Base-by-base conservation (phyloP, 2,329 filamentous ascomycete species). In the Penicillium oxalicum region DNA sequence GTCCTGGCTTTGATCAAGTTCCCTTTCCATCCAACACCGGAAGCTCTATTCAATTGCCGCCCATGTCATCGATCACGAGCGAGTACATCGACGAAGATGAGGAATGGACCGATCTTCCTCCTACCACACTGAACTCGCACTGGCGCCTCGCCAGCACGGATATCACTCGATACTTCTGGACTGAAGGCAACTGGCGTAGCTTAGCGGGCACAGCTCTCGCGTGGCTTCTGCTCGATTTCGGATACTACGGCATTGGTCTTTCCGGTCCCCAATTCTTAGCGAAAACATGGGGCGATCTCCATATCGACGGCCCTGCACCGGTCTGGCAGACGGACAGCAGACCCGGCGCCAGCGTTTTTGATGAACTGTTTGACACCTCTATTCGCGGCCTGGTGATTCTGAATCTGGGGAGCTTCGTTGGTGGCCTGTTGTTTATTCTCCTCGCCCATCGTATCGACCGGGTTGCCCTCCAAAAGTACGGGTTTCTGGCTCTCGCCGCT, bases 161-260 rank as follows among this genome's bases (percentile, higher is more conserved):
- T 41, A 70, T 72, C 44, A 56, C 61, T 34, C 66, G 70, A 24
- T 73, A 69, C 47, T 72, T 74, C 53, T 70, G 69, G 67, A 64
- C 53, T 0, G 70, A 73, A 43, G 66, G 69, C 2, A 73, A 73
- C 52, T 72, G 70, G 70, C 64, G 64, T 33, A 68, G 66, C 9
- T 55, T 74, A n/a, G 61, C 66, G 9, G 68, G 67, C n/a, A 78
- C 76, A 1, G 70, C 75, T 1, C 62, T 74, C 26, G 72, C 74
- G 18, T 81, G 78, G 78, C 73, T 79, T 32, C 71, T 79, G 4
- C 68, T 81, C 9, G 79, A 82, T 47, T 71, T 81, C n/a, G 76
- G 75, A 11, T 81, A 80, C 53, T 80, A 80, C 51, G 78, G 78
- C 2, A 76, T 80, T 47, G 74, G 74, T 3, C 67, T 80, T 4